phyloP scores from a whole-genome alignment of 495 filamentous ascomycete genomes.

The Aeminium ludgeri region DNA sequence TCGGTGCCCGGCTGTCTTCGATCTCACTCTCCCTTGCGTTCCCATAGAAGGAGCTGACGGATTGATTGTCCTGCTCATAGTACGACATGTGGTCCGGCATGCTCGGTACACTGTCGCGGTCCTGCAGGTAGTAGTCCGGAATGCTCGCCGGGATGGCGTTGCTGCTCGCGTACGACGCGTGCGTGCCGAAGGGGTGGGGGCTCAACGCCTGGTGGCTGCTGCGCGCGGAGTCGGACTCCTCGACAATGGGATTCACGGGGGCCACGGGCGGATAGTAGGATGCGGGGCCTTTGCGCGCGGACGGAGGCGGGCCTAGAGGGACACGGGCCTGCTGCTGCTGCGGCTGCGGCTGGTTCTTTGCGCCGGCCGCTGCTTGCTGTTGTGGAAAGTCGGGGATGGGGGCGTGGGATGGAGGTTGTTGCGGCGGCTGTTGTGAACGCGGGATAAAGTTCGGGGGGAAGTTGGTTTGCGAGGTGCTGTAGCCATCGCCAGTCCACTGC shows the following conservation, averaged over 20 bases:
- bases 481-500: constrained; percentile 15
- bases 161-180: constrained; percentile 59
- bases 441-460: no score
- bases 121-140: constrained; percentile 20
- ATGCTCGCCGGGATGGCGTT: constrained; percentile 49
- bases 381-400: no score
- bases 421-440: background rate
- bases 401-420: background rate
- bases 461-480: constrained; percentile 1
- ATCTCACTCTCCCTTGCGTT: background rate
- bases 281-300: constrained; percentile 52
- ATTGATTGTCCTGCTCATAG: background rate
- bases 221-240: constrained; percentile 45
- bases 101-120: constrained; percentile 36
- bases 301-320: constrained; percentile 49
- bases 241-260: constrained; percentile 74
- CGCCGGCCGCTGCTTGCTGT: constrained; percentile 22
- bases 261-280: constrained; percentile 56
- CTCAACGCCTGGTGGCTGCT: constrained; percentile 24
- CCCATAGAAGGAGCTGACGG: background rate
- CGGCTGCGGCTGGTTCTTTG: constrained; percentile 36
- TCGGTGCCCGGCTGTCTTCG: background rate
- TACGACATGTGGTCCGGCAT: no score
- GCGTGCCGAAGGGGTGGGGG: constrained; percentile 8
- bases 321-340: no score